Evolutionary conservation across 345 rosid species (phyloP), one percentile per base, ranked within the genome.

Genomic region (Trapa bicornis): DNA sequence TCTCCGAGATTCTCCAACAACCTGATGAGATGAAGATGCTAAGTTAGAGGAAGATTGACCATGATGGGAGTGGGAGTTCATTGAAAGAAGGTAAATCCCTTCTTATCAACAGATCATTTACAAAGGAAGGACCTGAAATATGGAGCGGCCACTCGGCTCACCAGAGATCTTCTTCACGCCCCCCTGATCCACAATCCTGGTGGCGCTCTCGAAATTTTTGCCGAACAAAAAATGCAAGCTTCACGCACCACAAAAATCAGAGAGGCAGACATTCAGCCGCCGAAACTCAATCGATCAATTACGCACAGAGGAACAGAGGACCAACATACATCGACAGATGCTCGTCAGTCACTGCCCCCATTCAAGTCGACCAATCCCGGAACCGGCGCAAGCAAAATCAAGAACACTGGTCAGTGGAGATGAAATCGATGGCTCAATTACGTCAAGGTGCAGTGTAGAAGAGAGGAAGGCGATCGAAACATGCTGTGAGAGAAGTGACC

Each of bases 181-280:
- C 37, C 81, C 75, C 58, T 88, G 94, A 75, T 90, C 96, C 29
- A 88, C 81, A 33, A 88, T 86, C 79, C 87, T 76, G 5, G 92
- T 83, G 0, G 97, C 98, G 68, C 81, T 81, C 82, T 88, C 96
- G 56, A 93, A 69, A 76, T 88, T 93, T 78, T 88, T 93, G 71
- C 97, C 97, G 77, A 85, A 93, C 84, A 90, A 75, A 79, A 90
- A 79, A 80, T 88, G 86, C 83, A 90, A 83, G 52, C 97, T 93
- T 76, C 52, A 60, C 47, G 36, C 73, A 2, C 5, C 41, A 47
- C 48, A 35, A n/a, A 9, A 29, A 38, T 6, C 48, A 65, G 16
- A 29, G 33, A 11, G 38, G 2, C 1, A 33, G 38, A 58, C 11
- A 33, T 58, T 32, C 15, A 53, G 35, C 17, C 6, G 1, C 3